Evolutionary conservation across 352 stramenopile species (phyloP), one percentile per base, ranked within the genome.

Genomic region (Phytophthora constricta): DNA sequence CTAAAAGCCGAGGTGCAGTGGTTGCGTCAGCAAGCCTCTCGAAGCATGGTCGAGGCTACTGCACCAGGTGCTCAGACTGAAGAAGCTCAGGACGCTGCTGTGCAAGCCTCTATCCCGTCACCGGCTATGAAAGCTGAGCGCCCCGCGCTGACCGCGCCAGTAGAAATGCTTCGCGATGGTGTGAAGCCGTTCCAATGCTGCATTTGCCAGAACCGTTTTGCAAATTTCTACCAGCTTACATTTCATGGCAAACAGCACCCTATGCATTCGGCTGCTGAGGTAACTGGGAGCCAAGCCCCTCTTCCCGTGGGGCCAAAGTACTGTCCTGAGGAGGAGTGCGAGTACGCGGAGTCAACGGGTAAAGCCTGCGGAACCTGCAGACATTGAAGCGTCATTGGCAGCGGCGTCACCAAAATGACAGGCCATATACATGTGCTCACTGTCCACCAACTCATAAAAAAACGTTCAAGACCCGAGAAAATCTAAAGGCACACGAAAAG

Each of bases 371-470:
- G 53, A 91, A 84, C n/a, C 62, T 91, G 26, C 82, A 89, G 58
- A 91, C 82, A 7, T 67, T 89, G 54, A 91, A 91, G 56, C 82
- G 82, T n/a, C 82, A 91, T 57, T 91, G 80, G 80, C 82, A 89
- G 56, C 82, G 82, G 7, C 74, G 80, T 1, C 82, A 91, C 60
- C 80, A 89, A 61, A 74, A 43, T 17, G 65, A 73, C 1, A 74
- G 82, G 2, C 82, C 82, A n/a, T 86, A 88, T 57, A 58, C 71
- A 39, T 91, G 82, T 58, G 50, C 66, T 1, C 59, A 74, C 48
- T 91, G 82, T 27, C 63, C 76, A 17, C 50, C 75, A 3, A 60
- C 57, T 10, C 62, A 68, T 16, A 74, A 72, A 39, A 91, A 89
- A 58, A 76, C 76, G 25, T 89, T 91, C 65, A 91, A 91, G 57